Percentiles rank a stretch among this genome's conserved stretches.
phyloP scores from a whole-genome alignment of 2,329 filamentous ascomycete species.

The Colletotrichum brevisporum region DNA sequence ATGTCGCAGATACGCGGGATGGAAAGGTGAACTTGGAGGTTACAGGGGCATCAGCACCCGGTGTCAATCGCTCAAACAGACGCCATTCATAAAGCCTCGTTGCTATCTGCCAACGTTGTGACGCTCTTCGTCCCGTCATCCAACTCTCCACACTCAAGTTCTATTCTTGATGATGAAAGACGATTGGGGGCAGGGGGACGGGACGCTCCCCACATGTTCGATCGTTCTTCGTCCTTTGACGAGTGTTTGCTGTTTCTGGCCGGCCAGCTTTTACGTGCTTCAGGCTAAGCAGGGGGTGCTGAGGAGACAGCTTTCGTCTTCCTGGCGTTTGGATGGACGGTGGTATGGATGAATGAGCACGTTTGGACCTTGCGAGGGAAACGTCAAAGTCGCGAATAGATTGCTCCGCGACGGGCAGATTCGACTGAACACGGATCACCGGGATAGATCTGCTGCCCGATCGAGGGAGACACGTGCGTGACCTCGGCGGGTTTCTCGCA shows the following conservation, averaged over 20 bases:
- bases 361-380: not conserved
- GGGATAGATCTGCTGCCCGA: no score
- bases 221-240: slow-evolving; percentile 22
- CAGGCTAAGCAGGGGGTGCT: not conserved
- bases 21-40: not conserved
- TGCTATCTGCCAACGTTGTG: no score
- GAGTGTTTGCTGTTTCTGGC: slow-evolving; percentile 7
- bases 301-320: not conserved
- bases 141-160: no score
- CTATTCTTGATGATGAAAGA: no score
- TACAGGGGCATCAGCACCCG: no score
- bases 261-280: slow-evolving; percentile 16
- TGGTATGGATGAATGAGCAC: not conserved
- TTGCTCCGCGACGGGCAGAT: not conserved
- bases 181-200: no score
- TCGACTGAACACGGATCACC: not conserved
- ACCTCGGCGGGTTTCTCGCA: not conserved
- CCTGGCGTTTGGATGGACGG: not conserved
- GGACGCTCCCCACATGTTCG: slow-evolving; percentile 21
- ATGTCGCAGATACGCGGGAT: slow-evolving; percentile 22
- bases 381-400: slow-evolving; percentile 10
- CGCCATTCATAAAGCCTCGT: no score
- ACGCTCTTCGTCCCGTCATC: no score
- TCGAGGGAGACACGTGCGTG: no score
- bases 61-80: no score